phyloP scores from a whole-genome alignment of 345 rosid genomes.

The Cardamine chenopodiifolia region DNA sequence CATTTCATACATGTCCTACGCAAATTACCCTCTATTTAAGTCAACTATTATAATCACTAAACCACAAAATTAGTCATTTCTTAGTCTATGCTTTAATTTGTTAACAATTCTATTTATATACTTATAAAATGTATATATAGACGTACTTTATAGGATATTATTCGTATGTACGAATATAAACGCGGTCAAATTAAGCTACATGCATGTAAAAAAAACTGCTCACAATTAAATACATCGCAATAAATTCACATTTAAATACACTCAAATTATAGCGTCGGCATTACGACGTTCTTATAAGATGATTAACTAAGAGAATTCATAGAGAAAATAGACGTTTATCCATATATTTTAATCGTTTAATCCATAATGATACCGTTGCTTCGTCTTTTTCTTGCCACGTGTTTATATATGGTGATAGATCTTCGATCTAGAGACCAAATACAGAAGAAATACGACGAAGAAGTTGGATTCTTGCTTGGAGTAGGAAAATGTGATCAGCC shows the following conservation, averaged over 20 bases:
- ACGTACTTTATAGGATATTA: not conserved
- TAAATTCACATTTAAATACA: conserved; percentile 13
- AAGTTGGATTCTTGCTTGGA: conserved; percentile 43
- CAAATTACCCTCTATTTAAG: not conserved
- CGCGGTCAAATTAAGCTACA: conserved; percentile 16
- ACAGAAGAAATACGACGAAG: conserved; percentile 43
- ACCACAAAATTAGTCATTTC: not conserved
- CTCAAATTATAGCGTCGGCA: not conserved
- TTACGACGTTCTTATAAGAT: conserved; percentile 8
- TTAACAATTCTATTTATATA: not conserved
- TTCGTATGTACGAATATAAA: not conserved
- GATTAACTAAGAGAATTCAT: not conserved
- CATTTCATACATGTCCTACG: not conserved
- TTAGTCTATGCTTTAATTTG: not conserved
- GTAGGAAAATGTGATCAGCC: conserved; percentile 40
- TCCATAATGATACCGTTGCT: conserved; percentile 24
- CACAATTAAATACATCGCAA: conserved; percentile 13
- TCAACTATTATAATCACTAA: not conserved
- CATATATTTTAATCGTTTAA: not conserved
- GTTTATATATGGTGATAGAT: conserved; percentile 5
- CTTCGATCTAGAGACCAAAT: conserved; percentile 39
- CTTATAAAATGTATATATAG: not conserved
- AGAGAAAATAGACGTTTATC: conserved; percentile 5
- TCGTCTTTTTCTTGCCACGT: not conserved
- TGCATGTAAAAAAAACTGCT: conserved; percentile 20